These are phyloP conservation scores for Citrus glauca DNA, from an alignment of 345 rosid species.

Conservation along the genomic window DNA sequence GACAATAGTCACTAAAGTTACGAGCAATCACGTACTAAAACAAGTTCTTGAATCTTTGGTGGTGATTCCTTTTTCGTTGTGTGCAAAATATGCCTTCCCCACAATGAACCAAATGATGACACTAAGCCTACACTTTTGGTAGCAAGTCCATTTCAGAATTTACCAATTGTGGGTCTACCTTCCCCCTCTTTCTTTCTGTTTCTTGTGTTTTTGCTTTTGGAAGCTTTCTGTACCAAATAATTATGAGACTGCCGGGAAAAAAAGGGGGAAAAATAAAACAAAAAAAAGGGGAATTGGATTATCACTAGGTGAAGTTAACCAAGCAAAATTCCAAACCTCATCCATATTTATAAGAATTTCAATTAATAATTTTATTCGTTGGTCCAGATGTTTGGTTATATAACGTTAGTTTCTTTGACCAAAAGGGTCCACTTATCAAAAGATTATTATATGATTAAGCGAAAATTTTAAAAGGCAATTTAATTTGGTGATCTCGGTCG, in stretches of 20 bases:
- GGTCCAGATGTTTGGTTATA: not conserved
- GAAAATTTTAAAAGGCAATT: not conserved
- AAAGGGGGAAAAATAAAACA: not conserved
- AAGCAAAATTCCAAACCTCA: not conserved
- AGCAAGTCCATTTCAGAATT: slow-evolving; percentile 22
- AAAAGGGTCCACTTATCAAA: not conserved
- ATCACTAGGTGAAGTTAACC: not conserved
- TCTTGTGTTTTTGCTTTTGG: not conserved
- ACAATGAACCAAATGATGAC: slow-evolving; percentile 34
- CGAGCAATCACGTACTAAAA: not conserved
- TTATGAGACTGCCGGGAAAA: not conserved
- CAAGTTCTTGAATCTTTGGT: not conserved
- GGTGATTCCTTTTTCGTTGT: not conserved
- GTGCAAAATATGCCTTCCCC: slow-evolving; percentile 5
- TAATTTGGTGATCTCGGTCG: slow-evolving; percentile 9
- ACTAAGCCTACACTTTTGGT: slow-evolving; percentile 16
- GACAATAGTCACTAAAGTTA: not conserved
- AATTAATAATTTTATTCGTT: not conserved
- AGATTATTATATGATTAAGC: slow-evolving; percentile 1
- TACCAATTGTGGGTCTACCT: slow-evolving; percentile 10
- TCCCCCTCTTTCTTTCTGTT: not conserved
- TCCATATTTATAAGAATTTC: not conserved
- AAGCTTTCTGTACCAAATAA: not conserved
- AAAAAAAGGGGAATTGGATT: not conserved
- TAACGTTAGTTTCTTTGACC: slow-evolving; percentile 9